phyloP scores from a whole-genome alignment of 768 basidiomycete species.

The Daedalea quercina region DNA sequence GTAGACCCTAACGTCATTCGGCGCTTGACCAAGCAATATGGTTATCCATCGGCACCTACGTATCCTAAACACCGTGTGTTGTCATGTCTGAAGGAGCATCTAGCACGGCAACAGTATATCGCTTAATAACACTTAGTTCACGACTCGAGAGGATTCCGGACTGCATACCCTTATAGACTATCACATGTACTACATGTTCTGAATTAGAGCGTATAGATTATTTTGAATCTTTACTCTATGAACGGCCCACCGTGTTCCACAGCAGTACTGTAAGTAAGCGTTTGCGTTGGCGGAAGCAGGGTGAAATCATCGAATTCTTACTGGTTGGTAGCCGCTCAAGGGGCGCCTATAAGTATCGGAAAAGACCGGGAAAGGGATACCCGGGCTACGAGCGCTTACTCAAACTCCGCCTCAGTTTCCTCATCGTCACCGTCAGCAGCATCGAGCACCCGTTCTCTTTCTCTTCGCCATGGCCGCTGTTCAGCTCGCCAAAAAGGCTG shows the following conservation, averaged over 20 bases:
- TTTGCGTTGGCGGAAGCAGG: too few species aligned
- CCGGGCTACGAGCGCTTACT: slow-evolving; percentile 9
- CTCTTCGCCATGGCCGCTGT: slow-evolving; percentile 53
- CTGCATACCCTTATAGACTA: background rate
- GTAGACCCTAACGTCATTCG: slow-evolving; percentile 52
- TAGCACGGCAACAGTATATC: slow-evolving; percentile 20
- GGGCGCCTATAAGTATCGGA: slow-evolving; percentile 9
- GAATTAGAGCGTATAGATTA: too few species aligned
- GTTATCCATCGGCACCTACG: slow-evolving; percentile 45
- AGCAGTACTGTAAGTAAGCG: too few species aligned
- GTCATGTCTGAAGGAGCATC: slow-evolving; percentile 51
- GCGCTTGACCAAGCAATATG: slow-evolving; percentile 47
- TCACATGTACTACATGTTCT: background rate
- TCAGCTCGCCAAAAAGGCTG: slow-evolving; percentile 73
- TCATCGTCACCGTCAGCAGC: slow-evolving; percentile 16
- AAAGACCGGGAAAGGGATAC: slow-evolving; percentile 9
- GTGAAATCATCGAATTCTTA: too few species aligned
- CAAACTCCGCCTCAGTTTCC: slow-evolving; percentile 16
- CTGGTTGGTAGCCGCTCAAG: background rate
- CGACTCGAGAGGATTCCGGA: too few species aligned
- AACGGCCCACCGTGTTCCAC: too few species aligned
- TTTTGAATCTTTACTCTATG: too few species aligned
- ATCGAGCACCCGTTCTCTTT: slow-evolving; percentile 12
- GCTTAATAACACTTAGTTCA: too few species aligned
- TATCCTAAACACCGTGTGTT: slow-evolving; percentile 56